These are phyloP conservation scores for Lactifluus piperatus DNA, from an alignment of 768 basidiomycete genomes.

Conservation along the genomic window DNA sequence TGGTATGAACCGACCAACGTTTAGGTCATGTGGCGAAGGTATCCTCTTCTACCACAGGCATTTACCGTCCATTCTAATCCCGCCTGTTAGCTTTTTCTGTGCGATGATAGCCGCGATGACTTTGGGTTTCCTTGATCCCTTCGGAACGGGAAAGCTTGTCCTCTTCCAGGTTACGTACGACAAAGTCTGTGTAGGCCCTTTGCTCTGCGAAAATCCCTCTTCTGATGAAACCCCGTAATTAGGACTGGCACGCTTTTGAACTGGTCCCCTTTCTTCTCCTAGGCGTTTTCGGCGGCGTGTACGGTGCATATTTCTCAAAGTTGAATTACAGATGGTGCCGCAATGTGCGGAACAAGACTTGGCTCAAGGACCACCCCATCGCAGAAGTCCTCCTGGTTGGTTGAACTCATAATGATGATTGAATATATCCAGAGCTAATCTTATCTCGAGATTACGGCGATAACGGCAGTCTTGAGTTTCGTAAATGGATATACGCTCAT, in stretches of 20 bases:
- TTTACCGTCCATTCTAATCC: slow-evolving; percentile 26
- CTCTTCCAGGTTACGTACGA: slow-evolving; percentile 88
- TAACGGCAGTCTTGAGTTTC: slow-evolving; percentile 75
- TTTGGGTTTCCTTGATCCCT: slow-evolving; percentile 86
- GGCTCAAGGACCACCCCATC: slow-evolving; percentile 72
- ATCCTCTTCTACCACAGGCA: slow-evolving; percentile 3
- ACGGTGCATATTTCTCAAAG: slow-evolving; percentile 90
- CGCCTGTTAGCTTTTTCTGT: slow-evolving; percentile 80
- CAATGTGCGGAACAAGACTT: slow-evolving; percentile 71
- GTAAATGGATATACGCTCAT: slow-evolving; percentile 86
- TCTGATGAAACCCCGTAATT: neutral
- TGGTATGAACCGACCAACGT: neutral
- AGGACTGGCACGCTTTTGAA: slow-evolving; percentile 94
- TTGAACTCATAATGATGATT: slow-evolving; percentile 5
- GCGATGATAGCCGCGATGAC: slow-evolving; percentile 97
- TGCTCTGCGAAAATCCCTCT: neutral
- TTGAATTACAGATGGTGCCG: slow-evolving; percentile 86
- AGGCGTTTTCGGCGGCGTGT: slow-evolving; percentile 88
- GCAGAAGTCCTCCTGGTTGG: slow-evolving; percentile 75
- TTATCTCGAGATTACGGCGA: slow-evolving; percentile 53
- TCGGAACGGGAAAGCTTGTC: slow-evolving; percentile 90
- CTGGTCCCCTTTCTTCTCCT: slow-evolving; percentile 77
- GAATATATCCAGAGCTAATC: neutral
- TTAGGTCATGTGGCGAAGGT: slow-evolving; percentile 93
- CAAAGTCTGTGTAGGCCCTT: slow-evolving; percentile 38